Evolutionary conservation across 768 basidiomycete genomes (phyloP), one percentile per base, ranked within the genome.

Genomic region (Termitomyces sp.): DNA sequence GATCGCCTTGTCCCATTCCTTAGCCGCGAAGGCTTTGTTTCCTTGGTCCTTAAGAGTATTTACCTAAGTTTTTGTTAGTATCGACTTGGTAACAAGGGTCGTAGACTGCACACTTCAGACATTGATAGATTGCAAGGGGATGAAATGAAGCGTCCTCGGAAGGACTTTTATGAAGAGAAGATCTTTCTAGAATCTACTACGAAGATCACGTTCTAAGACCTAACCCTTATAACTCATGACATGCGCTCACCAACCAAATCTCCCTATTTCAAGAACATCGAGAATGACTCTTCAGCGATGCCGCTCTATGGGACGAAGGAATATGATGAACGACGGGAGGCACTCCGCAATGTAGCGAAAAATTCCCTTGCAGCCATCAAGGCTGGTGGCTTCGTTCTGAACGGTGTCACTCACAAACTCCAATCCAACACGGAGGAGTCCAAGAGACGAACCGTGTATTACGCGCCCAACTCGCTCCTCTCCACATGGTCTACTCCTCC

Each of bases 11-110:
- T 92, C 87, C 75, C 91, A 97, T 66, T 97, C 85, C 71, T 94
- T 97, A 57, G 92, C 92, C 41, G 90, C 80, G 75, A 98, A 98
- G 22, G 95, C 94, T 69, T 95, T 94, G 81, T 98, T 98, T 68
- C 95, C 95, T 69, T 85, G 85, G 69, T 93, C 91, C 78, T 98
- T 98, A 64, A 97, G 78, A 60, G 84, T 76, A 70, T 79, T 78
- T 36, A 73, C 79, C 76, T 78, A 44, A 49, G 59, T 27, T 42
- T 42, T 24, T 52, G 16, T 62, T 30, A 58, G 57, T 42, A 13
- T 9, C 20, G 24, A 27, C n/a, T 24, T 47, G 31, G 15, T 22
- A 11, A 36, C 15, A n/a, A 20, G n/a, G 20, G n/a, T 4, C 27
- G 11, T 6, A 31, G 18, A 27, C 20, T 33, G 73, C 77, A 57